These are phyloP conservation scores for Solanum chmielewskii DNA, from an alignment of 257 asterid genomes.

Conservation along the genomic window DNA sequence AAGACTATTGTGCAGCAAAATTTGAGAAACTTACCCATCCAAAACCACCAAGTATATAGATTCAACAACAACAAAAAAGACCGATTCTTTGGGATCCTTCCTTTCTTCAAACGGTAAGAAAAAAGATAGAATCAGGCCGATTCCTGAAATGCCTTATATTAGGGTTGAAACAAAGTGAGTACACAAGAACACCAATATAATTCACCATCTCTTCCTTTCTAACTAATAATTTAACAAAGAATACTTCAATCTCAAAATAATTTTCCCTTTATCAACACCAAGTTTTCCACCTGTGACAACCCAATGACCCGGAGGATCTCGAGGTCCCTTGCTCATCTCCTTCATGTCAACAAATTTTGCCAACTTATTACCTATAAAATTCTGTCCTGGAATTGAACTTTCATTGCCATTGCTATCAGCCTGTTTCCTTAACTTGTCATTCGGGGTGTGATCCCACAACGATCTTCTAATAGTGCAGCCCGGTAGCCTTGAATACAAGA, in stretches of 20 bases:
- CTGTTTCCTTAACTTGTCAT: conserved; percentile 24
- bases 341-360: conserved; percentile 59
- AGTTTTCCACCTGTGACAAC: conserved; percentile 84
- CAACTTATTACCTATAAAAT: conserved; percentile 40
- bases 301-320: conserved; percentile 84
- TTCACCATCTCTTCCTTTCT: not conserved
- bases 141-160: not conserved
- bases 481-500: conserved; percentile 55
- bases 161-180: not conserved
- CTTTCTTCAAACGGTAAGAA: too few species aligned
- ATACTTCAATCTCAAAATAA: conserved; percentile 64
- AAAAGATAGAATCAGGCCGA: too few species aligned
- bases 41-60: not conserved
- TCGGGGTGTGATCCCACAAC: conserved; percentile 55
- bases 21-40: conserved; percentile 7
- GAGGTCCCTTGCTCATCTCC: conserved; percentile 63
- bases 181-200: conserved; percentile 1
- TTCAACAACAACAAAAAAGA: too few species aligned
- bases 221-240: conserved; percentile 65
- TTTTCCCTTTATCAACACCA: conserved; percentile 74
- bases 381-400: conserved; percentile 36
- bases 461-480: conserved; percentile 71
- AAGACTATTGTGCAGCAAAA: not conserved
- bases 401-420: conserved; percentile 15
- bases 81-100: too few species aligned